phyloP scores from a whole-genome alignment of 139 green algal species.

The Chlamydomonas sphaeroides region DNA sequence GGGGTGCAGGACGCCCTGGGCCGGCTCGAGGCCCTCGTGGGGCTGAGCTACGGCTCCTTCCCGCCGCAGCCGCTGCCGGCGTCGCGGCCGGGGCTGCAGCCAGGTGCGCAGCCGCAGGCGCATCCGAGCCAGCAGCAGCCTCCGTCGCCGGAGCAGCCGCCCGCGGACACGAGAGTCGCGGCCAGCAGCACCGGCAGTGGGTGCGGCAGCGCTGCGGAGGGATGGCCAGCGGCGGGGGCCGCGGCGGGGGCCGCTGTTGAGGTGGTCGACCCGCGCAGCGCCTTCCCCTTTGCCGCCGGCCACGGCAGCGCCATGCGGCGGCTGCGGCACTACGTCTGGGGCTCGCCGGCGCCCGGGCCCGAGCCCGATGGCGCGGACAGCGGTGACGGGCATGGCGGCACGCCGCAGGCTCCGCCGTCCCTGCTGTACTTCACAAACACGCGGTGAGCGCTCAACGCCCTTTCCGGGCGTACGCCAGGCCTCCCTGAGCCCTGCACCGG shows the following conservation, averaged over 20 bases:
- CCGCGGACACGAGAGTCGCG: no score
- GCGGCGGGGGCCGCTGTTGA: no score
- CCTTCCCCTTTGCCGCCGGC: conserved; percentile 35
- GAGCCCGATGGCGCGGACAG: background rate
- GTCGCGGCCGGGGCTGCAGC: background rate
- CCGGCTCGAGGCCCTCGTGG: conserved; percentile 16
- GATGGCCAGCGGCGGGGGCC: no score
- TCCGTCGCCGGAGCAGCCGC: no score
- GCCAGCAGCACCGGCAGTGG: no score
- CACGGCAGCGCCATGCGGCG: background rate
- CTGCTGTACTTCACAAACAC: conserved; percentile 35
- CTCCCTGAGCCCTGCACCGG: no score
- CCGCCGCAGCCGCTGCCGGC: background rate
- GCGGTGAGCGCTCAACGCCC: background rate
- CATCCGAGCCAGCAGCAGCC: no score
- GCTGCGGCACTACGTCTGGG: conserved; percentile 37
- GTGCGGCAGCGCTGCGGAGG: no score
- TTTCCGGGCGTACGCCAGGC: no score
- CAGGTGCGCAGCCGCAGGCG: no score
- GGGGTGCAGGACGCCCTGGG: background rate
- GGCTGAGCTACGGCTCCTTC: background rate
- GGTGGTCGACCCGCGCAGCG: conserved; percentile 5
- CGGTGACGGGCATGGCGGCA: no score
- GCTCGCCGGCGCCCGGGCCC: background rate
- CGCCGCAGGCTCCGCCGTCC: conserved; percentile 14